Conservation (phyloP, 2,329 filamentous ascomycete species). For the Penicillium vulpinum region DNA sequence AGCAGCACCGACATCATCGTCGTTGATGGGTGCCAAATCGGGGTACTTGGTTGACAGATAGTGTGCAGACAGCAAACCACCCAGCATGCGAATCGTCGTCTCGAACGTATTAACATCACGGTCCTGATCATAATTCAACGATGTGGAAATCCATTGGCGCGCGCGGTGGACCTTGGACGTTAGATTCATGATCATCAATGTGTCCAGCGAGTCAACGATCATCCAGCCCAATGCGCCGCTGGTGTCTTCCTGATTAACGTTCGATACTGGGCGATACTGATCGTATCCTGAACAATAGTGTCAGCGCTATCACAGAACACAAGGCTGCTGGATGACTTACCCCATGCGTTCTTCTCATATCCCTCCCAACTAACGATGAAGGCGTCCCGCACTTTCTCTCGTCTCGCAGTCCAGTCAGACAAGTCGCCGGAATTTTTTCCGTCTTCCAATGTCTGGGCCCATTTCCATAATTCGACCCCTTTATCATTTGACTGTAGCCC, state of each 20-base stretch:
- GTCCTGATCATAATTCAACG: constrained; percentile 82
- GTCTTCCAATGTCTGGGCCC: constrained; percentile 56
- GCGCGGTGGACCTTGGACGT: constrained; percentile 82
- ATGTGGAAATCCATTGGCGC: constrained; percentile 81
- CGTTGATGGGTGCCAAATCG: constrained; percentile 70
- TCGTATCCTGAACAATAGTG: constrained; percentile 52
- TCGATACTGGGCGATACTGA: constrained; percentile 80
- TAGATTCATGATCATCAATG: constrained; percentile 97
- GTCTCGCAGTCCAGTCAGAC: constrained; percentile 74
- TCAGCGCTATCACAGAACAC: background rate
- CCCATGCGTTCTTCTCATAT: constrained; percentile 93
- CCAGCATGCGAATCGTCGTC: constrained; percentile 96
- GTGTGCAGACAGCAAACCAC: constrained; percentile 87
- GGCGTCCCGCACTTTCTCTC: constrained; percentile 80
- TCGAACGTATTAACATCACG: constrained; percentile 98
- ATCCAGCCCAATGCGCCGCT: constrained; percentile 93
- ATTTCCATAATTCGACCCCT: constrained; percentile 54
- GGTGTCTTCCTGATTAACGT: constrained; percentile 79
- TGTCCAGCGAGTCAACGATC: constrained; percentile 93
- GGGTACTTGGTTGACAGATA: constrained; percentile 87
- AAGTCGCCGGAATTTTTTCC: constrained; percentile 32
- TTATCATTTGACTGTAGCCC: constrained; percentile 35
- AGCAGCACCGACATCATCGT: constrained; percentile 69
- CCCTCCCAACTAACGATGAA: constrained; percentile 91
- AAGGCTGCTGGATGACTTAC: constrained; percentile 52